These are phyloP conservation scores for Trichoderma koningiopsis DNA, from an alignment of 2,329 filamentous ascomycete species.

Conservation along the genomic window DNA sequence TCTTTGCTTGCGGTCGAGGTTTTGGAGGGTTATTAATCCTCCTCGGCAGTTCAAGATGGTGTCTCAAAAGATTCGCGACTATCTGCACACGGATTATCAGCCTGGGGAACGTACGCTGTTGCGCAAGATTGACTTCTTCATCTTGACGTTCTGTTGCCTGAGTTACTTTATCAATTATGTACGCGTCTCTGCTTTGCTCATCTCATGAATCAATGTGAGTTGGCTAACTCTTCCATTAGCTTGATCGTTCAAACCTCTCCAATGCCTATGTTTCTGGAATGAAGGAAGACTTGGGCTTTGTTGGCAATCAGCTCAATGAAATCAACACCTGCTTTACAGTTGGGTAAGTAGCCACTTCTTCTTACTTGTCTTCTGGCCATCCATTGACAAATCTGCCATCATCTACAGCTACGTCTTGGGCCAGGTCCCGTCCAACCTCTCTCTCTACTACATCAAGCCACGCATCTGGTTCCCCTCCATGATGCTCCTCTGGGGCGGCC, in stretches of 20 bases:
- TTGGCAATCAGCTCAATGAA: conserved; percentile 46
- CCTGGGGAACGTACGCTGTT: conserved; percentile 51
- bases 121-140: conserved; percentile 65
- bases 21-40: not conserved
- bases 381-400: not conserved
- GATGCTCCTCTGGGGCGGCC: conserved; percentile 64
- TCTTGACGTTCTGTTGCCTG: conserved; percentile 64
- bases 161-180: conserved; percentile 59
- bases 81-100: conserved; percentile 40
- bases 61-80: conserved; percentile 34
- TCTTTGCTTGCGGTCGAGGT: not conserved
- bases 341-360: conserved; percentile 34
- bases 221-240: conserved; percentile 28
- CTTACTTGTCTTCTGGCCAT: not conserved
- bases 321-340: conserved; percentile 43
- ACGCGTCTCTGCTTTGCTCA: conserved; percentile 28
- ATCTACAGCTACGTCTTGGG: conserved; percentile 50
- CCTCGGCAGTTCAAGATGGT: conserved; percentile 21
- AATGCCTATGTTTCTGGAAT: conserved; percentile 50
- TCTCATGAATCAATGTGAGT: not conserved
- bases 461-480: conserved; percentile 65
- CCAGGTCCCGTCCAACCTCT: conserved; percentile 63
- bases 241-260: conserved; percentile 44
- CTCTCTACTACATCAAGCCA: conserved; percentile 64
- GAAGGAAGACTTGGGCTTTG: conserved; percentile 50